phyloP scores from a whole-genome alignment of 2,329 filamentous ascomycete genomes.

The Bretziella fagacearum region DNA sequence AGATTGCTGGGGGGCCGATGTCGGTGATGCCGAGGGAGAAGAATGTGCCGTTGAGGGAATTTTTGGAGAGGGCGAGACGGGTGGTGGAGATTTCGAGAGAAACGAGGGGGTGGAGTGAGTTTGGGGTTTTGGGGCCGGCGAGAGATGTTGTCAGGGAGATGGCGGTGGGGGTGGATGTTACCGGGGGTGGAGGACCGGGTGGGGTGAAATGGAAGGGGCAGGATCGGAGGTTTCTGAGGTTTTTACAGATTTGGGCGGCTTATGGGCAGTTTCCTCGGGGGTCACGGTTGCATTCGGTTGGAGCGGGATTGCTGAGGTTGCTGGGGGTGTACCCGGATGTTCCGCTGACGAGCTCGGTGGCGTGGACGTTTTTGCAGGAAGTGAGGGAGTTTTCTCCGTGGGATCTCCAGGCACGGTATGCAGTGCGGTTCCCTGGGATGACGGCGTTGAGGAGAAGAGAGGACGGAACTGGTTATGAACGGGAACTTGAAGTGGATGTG shows the following conservation, averaged over 20 bases:
- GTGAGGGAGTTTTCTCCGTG: constrained; percentile 54
- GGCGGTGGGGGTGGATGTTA: constrained; percentile 19
- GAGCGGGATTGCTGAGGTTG: constrained; percentile 45
- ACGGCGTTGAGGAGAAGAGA: neutral
- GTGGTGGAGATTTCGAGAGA: constrained; percentile 36
- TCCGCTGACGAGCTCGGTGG: constrained; percentile 29
- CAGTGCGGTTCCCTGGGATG: constrained; percentile 31
- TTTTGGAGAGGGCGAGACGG: constrained; percentile 32
- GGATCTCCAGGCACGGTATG: constrained; percentile 50
- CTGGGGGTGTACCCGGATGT: constrained; percentile 40
- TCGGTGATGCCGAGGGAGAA: neutral
- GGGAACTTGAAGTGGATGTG: constrained; percentile 34
- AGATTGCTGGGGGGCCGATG: neutral
- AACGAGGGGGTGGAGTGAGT: constrained; percentile 20
- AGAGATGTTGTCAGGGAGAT: constrained; percentile 33
- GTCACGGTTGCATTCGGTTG: constrained; percentile 42
- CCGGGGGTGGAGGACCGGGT: neutral
- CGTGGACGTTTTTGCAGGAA: constrained; percentile 58
- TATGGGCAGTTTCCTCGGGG: constrained; percentile 34
- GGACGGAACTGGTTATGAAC: constrained; percentile 32
- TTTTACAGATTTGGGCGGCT: constrained; percentile 52
- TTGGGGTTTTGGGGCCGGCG: neutral
- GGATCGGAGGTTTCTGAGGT: constrained; percentile 43
- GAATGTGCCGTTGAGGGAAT: constrained; percentile 23
- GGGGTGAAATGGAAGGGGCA: constrained; percentile 27